Percentiles rank a stretch among this genome's conserved stretches.
Evolutionary conservation across 2,329 filamentous ascomycete genomes (phyloP).

Genomic region (Pezizomycotina sp.): DNA sequence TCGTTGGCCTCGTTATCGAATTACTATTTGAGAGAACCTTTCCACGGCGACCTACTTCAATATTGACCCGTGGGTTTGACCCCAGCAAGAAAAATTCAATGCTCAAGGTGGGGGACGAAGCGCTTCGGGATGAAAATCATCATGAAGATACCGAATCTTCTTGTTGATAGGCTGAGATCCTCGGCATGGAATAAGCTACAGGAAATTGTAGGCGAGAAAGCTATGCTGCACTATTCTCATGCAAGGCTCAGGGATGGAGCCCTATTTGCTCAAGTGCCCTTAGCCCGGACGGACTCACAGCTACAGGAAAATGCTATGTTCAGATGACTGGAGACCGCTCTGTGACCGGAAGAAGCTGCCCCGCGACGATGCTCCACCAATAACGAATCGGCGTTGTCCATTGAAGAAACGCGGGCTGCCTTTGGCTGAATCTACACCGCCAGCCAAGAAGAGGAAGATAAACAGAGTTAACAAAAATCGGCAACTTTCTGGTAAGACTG

Average conservation of each 20-base stretch:
- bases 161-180: slow-evolving; percentile 49
- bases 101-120: too few species aligned
- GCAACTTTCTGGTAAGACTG: background rate
- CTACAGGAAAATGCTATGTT: too few species aligned
- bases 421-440: too few species aligned
- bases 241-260: slow-evolving; percentile 13
- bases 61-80: too few species aligned
- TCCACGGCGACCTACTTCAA: too few species aligned
- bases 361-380: too few species aligned
- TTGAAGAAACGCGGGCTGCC: too few species aligned
- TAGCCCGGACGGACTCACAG: too few species aligned
- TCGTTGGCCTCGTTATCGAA: slow-evolving; percentile 2
- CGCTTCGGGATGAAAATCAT: slow-evolving; percentile 22
- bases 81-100: too few species aligned
- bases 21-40: background rate
- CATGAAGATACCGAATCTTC: slow-evolving; percentile 46
- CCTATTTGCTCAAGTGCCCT: slow-evolving; percentile 9
- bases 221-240: slow-evolving; percentile 22
- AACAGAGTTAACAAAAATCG: background rate
- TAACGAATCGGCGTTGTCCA: too few species aligned
- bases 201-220: slow-evolving; percentile 53
- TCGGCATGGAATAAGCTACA: slow-evolving; percentile 61
- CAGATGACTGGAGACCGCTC: too few species aligned
- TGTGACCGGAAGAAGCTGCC: too few species aligned
- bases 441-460: slow-evolving; percentile 1